phyloP scores from a whole-genome alignment of 2,329 filamentous ascomycete genomes.

The Blastomyces parvus region DNA sequence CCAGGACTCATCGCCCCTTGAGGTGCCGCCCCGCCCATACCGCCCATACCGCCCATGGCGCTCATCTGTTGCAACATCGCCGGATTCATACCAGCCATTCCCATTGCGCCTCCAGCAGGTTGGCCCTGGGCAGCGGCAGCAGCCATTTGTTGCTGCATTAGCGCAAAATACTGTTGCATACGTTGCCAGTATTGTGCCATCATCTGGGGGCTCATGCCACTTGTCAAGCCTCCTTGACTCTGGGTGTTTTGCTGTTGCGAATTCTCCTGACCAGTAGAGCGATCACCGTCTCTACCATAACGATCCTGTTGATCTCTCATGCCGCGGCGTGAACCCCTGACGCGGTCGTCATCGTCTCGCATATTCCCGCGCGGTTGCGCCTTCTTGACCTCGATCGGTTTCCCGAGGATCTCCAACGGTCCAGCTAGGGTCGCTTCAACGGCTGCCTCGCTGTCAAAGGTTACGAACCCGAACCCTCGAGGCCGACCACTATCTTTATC shows the following conservation, averaged over 20 bases:
- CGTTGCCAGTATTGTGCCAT: slow-evolving; percentile 98
- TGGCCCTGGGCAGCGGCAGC: slow-evolving; percentile 36
- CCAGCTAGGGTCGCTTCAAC: slow-evolving; percentile 82
- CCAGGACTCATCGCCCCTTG: slow-evolving; percentile 29
- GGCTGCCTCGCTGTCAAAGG: slow-evolving; percentile 89
- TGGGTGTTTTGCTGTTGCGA: slow-evolving; percentile 38
- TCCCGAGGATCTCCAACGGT: slow-evolving; percentile 84
- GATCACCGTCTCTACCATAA: slow-evolving; percentile 31
- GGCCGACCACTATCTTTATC: slow-evolving; percentile 98
- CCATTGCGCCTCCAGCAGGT: slow-evolving; percentile 35
- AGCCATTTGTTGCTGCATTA: slow-evolving; percentile 90
- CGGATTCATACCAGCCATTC: slow-evolving; percentile 62
- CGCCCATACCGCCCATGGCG: slow-evolving; percentile 49
- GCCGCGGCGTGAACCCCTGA: slow-evolving; percentile 43
- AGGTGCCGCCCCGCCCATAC: slow-evolving; percentile 42
- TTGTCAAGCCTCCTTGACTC: slow-evolving; percentile 31
- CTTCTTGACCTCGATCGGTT: slow-evolving; percentile 96
- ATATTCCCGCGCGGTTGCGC: slow-evolving; percentile 92
- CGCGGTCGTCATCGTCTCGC: slow-evolving; percentile 70
- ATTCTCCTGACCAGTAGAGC: slow-evolving; percentile 28
- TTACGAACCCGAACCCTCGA: slow-evolving; percentile 94
- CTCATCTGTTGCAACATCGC: slow-evolving; percentile 66
- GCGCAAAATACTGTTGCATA: slow-evolving; percentile 93
- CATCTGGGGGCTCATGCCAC: slow-evolving; percentile 84
- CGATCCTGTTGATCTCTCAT: slow-evolving; percentile 34